Evolutionary conservation across 2,329 filamentous ascomycete species (phyloP).

Genomic region (Stachybotrys elegans): DNA sequence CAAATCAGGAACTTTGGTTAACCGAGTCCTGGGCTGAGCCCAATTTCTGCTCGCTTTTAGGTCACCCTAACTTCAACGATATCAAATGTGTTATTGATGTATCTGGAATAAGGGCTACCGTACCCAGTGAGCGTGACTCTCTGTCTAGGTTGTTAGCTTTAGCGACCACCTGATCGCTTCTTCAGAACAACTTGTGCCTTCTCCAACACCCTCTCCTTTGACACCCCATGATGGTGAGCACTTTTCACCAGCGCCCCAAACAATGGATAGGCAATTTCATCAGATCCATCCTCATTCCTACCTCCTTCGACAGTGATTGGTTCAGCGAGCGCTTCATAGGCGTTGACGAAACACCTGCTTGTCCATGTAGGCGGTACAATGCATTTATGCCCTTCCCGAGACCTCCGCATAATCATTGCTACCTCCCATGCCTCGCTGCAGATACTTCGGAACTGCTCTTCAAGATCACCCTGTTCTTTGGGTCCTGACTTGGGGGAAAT

Average conservation of each 20-base stretch:
- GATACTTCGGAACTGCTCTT: background rate
- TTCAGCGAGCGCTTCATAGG: background rate
- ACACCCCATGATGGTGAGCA: background rate
- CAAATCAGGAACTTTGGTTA: no score
- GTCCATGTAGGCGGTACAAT: background rate
- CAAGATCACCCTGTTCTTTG: background rate
- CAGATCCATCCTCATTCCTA: background rate
- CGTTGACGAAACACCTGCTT: background rate
- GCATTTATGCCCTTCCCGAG: background rate
- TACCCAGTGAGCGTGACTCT: no score
- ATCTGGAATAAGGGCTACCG: no score
- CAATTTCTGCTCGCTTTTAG: no score
- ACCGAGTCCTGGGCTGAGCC: no score
- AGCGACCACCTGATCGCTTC: background rate
- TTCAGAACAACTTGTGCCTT: slow-evolving; percentile 1
- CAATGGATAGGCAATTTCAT: background rate
- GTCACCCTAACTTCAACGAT: no score
- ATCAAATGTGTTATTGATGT: no score
- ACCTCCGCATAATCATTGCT: background rate
- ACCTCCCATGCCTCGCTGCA: background rate
- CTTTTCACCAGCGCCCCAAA: background rate
- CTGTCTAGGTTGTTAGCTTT: no score
- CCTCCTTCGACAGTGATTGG: background rate
- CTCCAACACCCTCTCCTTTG: background rate
- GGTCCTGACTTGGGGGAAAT: background rate